A percentile compares a stretch with the other conserved stretches of the same genome.
phyloP scores from a whole-genome alignment of 83 land plant species.

The Diphasiastrum complanatum region DNA sequence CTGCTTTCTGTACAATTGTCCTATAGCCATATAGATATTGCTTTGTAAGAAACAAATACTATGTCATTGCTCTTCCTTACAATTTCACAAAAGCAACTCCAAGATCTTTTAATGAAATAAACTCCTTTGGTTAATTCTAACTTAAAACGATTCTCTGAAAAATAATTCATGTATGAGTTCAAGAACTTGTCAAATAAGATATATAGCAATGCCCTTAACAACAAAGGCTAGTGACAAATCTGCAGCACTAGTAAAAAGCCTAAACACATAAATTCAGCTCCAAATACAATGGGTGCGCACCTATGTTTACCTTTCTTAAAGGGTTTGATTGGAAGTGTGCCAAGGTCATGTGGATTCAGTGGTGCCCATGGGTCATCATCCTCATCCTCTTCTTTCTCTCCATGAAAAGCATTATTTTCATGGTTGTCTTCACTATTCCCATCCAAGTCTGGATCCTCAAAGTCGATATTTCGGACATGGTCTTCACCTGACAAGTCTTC shows the following conservation, averaged over 20 bases:
- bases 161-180: too few relatives aligned
- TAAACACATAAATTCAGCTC: neutral
- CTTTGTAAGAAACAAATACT: too few relatives aligned
- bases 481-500: neutral
- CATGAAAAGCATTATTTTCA: conserved; percentile 24
- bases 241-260: neutral
- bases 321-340: conserved; percentile 65
- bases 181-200: too few relatives aligned
- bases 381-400: conserved; percentile 46
- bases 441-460: neutral
- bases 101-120: too few relatives aligned
- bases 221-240: neutral
- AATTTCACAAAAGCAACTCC: too few relatives aligned
- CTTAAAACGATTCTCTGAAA: too few relatives aligned
- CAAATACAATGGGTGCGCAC: neutral
- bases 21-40: conserved; percentile 5
- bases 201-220: too few relatives aligned
- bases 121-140: too few relatives aligned
- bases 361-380: conserved; percentile 85
- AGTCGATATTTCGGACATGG: conserved; percentile 18
- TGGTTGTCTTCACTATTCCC: conserved; percentile 20
- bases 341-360: conserved; percentile 87
- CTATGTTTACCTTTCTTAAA: conserved; percentile 50
- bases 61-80: too few relatives aligned
- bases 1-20: conserved; percentile 10